Conservation (phyloP, 2,329 filamentous ascomycete genomes). For the Aspergillus versicolor region DNA sequence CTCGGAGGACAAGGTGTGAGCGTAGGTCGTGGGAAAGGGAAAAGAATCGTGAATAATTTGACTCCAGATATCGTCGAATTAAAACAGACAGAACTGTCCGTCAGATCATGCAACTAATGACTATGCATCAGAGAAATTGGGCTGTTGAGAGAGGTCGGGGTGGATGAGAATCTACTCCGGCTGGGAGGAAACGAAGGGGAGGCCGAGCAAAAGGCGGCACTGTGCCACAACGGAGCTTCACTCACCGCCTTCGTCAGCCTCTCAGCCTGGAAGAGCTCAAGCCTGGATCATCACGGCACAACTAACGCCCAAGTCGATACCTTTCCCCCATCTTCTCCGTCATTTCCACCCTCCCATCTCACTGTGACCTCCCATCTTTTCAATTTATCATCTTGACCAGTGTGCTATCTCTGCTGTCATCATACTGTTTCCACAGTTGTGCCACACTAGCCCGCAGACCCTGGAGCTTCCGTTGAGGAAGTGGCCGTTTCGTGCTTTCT, state of each 20-base stretch:
- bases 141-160: constrained; percentile 8
- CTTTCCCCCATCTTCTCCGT: constrained; percentile 5
- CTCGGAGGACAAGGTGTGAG: constrained; percentile 9
- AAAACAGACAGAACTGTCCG: background rate
- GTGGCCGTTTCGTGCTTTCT: constrained; percentile 20
- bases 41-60: background rate
- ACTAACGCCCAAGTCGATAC: constrained; percentile 11
- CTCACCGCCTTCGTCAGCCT: constrained; percentile 37
- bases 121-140: constrained; percentile 10
- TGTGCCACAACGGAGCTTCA: constrained; percentile 14
- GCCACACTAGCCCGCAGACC: background rate
- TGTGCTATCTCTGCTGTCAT: background rate
- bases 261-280: constrained; percentile 18
- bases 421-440: background rate
- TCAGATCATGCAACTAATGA: background rate
- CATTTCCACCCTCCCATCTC: background rate
- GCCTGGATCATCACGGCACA: constrained; percentile 8
- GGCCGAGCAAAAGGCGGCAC: constrained; percentile 24
- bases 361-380: background rate
- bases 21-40: background rate
- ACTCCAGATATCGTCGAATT: background rate
- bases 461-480: constrained; percentile 33
- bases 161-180: constrained; percentile 14
- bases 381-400: background rate
- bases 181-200: constrained; percentile 22